These are phyloP conservation scores for Ophiostoma populinum DNA, from an alignment of 2,329 filamentous ascomycete genomes.

Conservation along the genomic window DNA sequence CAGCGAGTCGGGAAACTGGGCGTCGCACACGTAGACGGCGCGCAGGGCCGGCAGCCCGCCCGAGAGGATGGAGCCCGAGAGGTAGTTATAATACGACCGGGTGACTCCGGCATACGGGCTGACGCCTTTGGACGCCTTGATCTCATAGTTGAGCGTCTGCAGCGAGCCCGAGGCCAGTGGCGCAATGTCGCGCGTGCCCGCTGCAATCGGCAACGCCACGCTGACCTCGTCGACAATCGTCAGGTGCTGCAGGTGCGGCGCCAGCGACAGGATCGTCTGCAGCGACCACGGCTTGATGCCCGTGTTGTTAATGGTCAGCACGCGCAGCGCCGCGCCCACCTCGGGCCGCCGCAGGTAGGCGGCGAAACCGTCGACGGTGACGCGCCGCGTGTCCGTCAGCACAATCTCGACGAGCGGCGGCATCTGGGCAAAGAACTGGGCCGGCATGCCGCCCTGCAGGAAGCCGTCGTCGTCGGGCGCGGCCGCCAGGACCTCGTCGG, in stretches of 20 bases:
- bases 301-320: slow-evolving; percentile 54
- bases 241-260: slow-evolving; percentile 38
- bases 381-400: slow-evolving; percentile 50
- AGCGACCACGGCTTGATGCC: slow-evolving; percentile 47
- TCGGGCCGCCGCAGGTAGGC: slow-evolving; percentile 47
- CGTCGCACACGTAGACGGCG: slow-evolving; percentile 72
- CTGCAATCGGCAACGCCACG: slow-evolving; percentile 30
- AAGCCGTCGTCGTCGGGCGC: neutral
- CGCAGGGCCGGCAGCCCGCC: slow-evolving; percentile 57
- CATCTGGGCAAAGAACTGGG: slow-evolving; percentile 47
- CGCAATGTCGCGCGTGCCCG: slow-evolving; percentile 29
- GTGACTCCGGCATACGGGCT: slow-evolving; percentile 37
- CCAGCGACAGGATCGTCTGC: slow-evolving; percentile 41
- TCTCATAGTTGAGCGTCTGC: slow-evolving; percentile 63
- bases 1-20: slow-evolving; percentile 64
- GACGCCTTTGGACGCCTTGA: slow-evolving; percentile 41
- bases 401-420: slow-evolving; percentile 59
- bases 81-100: slow-evolving; percentile 63
- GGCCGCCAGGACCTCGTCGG: slow-evolving; percentile 57
- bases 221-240: slow-evolving; percentile 34
- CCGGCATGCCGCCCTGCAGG: neutral
- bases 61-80: slow-evolving; percentile 65
- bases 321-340: slow-evolving; percentile 42
- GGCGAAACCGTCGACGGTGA: slow-evolving; percentile 56
- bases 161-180: slow-evolving; percentile 54